phyloP scores from a whole-genome alignment of 768 basidiomycete species.

The Amanita rubescens region DNA sequence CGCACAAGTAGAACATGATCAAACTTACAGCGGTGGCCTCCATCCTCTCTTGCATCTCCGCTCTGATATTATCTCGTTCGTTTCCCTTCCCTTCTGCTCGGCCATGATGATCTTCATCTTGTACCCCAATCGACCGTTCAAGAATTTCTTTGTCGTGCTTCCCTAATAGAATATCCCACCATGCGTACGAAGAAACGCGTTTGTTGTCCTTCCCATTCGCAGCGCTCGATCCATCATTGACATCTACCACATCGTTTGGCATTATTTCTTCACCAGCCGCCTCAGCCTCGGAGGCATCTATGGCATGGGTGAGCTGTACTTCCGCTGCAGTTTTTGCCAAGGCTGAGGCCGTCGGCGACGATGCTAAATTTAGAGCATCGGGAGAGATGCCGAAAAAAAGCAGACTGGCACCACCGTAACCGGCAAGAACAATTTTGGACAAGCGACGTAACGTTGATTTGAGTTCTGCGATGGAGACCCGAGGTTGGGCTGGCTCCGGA shows the following conservation, averaged over 20 bases:
- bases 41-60: constrained; percentile 34
- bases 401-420: constrained; percentile 77
- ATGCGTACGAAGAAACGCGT: constrained; percentile 40
- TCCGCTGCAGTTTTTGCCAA: constrained; percentile 6
- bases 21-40: constrained; percentile 43
- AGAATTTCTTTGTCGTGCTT: constrained; percentile 82
- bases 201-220: not conserved
- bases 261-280: constrained; percentile 36
- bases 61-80: constrained; percentile 16
- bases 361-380: constrained; percentile 24
- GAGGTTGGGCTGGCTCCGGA: constrained; percentile 9
- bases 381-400: constrained; percentile 71
- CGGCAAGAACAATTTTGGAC: constrained; percentile 77
- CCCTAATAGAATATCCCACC: constrained; percentile 80
- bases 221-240: too few relatives aligned
- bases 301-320: constrained; percentile 52
- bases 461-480: constrained; percentile 39
- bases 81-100: constrained; percentile 7
- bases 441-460: constrained; percentile 68
- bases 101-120: constrained; percentile 12
- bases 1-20: not conserved
- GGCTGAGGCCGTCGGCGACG: constrained; percentile 12
- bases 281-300: constrained; percentile 68
- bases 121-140: constrained; percentile 44
- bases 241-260: not conserved